These are phyloP conservation scores for Haberlea rhodopensis DNA, from an alignment of 257 asterid species.

Conservation along the genomic window DNA sequence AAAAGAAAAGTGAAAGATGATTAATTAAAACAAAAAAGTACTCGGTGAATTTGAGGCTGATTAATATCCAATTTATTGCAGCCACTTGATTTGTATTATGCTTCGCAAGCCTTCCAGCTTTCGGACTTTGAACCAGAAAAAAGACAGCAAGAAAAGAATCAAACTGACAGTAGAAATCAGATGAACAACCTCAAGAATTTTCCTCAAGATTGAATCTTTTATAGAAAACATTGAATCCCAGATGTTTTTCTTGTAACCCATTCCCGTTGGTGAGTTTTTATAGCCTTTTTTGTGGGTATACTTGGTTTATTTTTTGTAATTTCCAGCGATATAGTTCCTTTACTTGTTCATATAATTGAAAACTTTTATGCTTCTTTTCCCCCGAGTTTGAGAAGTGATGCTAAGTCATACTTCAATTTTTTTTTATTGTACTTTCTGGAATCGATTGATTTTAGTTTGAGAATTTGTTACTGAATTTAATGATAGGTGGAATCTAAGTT, in stretches of 20 bases:
- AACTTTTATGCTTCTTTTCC: not conserved
- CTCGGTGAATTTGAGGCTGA: not conserved
- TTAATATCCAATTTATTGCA: too few relatives aligned
- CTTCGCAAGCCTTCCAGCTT: not conserved
- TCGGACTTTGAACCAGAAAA: too few relatives aligned
- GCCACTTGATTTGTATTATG: not conserved
- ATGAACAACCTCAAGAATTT: conserved; percentile 18
- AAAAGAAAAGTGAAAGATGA: too few relatives aligned
- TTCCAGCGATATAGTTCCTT: not conserved
- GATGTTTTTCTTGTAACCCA: not conserved
- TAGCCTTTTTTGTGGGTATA: not conserved
- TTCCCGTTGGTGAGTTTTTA: conserved; percentile 6
- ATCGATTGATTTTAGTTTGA: conserved; percentile 1
- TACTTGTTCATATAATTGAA: not conserved
- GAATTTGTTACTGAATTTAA: not conserved
- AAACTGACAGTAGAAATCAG: not conserved
- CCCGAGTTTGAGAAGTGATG: conserved; percentile 2
- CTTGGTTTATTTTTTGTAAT: not conserved
- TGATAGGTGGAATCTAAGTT: not conserved
- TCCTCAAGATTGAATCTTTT: not conserved
- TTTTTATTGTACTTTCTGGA: not conserved
- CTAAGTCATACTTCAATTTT: not conserved
- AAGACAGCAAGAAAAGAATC: not conserved
- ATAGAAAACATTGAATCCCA: not conserved
- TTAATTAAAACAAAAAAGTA: too few relatives aligned